Base-by-base conservation (phyloP, 352 stramenopile species). In the Peronospora farinosa region DNA sequence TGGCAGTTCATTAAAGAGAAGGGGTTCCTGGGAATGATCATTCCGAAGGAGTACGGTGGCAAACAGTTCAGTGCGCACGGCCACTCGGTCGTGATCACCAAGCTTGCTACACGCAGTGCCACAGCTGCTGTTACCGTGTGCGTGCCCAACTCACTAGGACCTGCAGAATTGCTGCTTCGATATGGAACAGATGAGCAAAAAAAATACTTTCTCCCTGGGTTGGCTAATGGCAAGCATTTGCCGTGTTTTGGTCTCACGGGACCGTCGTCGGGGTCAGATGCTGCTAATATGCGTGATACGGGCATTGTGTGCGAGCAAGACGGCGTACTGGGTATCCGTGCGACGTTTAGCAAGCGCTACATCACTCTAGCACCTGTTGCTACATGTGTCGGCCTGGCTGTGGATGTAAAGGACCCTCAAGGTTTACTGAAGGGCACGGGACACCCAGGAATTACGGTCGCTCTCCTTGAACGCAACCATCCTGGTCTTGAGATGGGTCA, bases 271-370 rank as follows among this genome's bases (percentile, higher is more conserved):
- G 95, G 95, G 15, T 97, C 88, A 49, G 95, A 98, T 67, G 95
- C 95, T 25, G 97, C 96, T 23, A 81, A 72, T 46, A 95, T 99
- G 70, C 95, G 95, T 57, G 92, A 97, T 65, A 93, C 78, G 40
- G 95, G 95, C 60, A 74, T 96, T 27, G 96, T 99, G 5, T 88
- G 88, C 49, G 84, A 95, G 57, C 68, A 95, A 48, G 80, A 98
- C 61, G 96, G 96, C n/a, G 89, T 97, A 32, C 58, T 98, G 19
- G 96, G 95, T 32, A 97, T 99, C 40, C 78, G 90, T 37, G 93
- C 95, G 5, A 90, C 79, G 42, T 99, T 99, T 78, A 97, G 96
- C 72, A 99, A 99, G 76, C 83, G 96, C 48, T 99, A 99, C 82
- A 99, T 99, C 66, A 99, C 96, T 8, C 64, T 99, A 46, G 96